Evolutionary conservation across 2,329 filamentous ascomycete species (phyloP).

Genomic region (Xylaria sp.): DNA sequence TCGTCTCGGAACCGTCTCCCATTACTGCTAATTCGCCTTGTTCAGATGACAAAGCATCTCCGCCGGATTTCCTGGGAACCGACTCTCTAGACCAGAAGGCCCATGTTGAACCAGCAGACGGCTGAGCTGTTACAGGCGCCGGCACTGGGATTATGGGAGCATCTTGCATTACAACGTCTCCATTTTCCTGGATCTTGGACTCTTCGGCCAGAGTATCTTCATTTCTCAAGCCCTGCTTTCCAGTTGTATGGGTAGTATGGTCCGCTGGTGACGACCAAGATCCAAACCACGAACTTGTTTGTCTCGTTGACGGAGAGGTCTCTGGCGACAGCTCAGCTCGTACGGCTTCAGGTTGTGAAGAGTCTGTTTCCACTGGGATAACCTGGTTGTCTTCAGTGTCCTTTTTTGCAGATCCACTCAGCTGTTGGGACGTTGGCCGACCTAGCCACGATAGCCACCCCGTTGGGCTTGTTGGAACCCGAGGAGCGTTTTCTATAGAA

Average conservation of each 20-base stretch:
- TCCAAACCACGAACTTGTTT: slow-evolving; percentile 45
- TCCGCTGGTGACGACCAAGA: slow-evolving; percentile 40
- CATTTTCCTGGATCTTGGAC: slow-evolving; percentile 39
- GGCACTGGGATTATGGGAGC: slow-evolving; percentile 41
- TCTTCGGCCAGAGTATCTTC: slow-evolving; percentile 31
- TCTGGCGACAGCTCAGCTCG: slow-evolving; percentile 29
- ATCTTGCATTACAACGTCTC: slow-evolving; percentile 53
- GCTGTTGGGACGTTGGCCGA: slow-evolving; percentile 35
- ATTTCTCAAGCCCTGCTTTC: slow-evolving; percentile 22
- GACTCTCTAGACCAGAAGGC: slow-evolving; percentile 77
- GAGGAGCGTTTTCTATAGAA: slow-evolving; percentile 19
- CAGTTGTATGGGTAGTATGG: slow-evolving; percentile 20
- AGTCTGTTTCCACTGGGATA: slow-evolving; percentile 28
- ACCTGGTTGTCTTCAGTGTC: slow-evolving; percentile 27
- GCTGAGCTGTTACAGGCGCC: slow-evolving; percentile 37
- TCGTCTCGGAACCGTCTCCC: slow-evolving; percentile 61
- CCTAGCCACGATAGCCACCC: slow-evolving; percentile 63
- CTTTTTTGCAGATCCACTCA: slow-evolving; percentile 18
- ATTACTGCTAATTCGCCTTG: slow-evolving; percentile 62
- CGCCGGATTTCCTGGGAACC: slow-evolving; percentile 43
- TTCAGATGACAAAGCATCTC: slow-evolving; percentile 42
- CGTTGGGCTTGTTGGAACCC: slow-evolving; percentile 45
- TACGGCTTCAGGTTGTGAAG: slow-evolving; percentile 28
- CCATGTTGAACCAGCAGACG: slow-evolving; percentile 71
- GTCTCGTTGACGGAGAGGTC: slow-evolving; percentile 31